Base-by-base conservation (phyloP, 140 eudicot species). In the Anethum foeniculum region DNA sequence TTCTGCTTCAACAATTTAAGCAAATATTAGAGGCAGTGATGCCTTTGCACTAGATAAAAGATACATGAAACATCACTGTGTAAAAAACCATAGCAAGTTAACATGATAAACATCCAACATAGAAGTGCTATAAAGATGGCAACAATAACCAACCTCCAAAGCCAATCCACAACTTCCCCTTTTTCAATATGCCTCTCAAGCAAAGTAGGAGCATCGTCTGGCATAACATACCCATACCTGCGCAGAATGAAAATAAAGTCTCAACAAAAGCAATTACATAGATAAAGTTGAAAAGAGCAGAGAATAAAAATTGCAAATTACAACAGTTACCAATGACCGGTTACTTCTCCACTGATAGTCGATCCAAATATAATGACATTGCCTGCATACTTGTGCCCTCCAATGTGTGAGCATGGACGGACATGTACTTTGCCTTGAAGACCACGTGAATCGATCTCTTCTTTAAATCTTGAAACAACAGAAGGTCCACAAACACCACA, bases 141-240 rank as follows among this genome's bases (percentile, higher is more conserved):
- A 80, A 4, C 43, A 48, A 77, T 43, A 52, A 83, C 72, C 58
- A 83, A 95, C 99, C 99, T 92, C 99, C 99, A 95, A 64, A 95
- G 91, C 69, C 79, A 81, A 80, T 92, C 97, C 51, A 92, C 99
- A 68, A 95, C 85, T 86, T 92, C 96, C 85, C 97, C 97, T 82
- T 88, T 95, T 77, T 84, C 90, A 52, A 95, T 85, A 82, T 95
- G 99, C 82, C 89, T 97, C 79, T 92, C 97, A 48, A 95, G 93
- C 84, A 95, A 82, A 78, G 78, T 77, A 75, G 91, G 89, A 48
- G 88, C 97, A 89, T 95, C 99, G 81, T 95, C 97, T 16, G 97
- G 97, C 84, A 87, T 87, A 71, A 95, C 99, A 88, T 95, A 95
- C 54, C 99, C 99, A 85, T 95, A 95, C 99, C 99, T 94, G 82